These are phyloP conservation scores for Cyphellophora attinorum DNA, from an alignment of 2,329 filamentous ascomycete species.

Conservation along the genomic window DNA sequence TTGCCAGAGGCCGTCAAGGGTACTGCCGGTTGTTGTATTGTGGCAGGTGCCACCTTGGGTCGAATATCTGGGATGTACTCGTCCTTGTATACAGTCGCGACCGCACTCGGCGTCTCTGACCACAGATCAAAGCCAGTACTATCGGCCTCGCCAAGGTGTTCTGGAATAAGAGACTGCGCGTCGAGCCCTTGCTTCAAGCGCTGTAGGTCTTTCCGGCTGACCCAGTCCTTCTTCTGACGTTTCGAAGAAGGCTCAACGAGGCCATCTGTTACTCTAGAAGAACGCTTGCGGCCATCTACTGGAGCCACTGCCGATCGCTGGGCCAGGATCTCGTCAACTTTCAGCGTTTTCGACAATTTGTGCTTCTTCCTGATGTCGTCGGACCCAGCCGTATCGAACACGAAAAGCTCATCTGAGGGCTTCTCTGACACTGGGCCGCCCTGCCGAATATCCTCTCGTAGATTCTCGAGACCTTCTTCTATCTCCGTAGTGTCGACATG, in stretches of 20 bases:
- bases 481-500: conserved; percentile 91
- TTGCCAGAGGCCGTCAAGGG: conserved; percentile 79
- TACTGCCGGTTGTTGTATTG: conserved; percentile 66
- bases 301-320: conserved; percentile 73
- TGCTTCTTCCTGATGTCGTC: conserved; percentile 54
- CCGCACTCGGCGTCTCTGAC: conserved; percentile 37
- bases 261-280: conserved; percentile 62
- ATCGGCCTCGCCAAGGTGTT: conserved; percentile 45
- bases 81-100: conserved; percentile 9
- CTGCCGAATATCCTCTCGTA: conserved; percentile 83
- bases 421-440: conserved; percentile 84
- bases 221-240: conserved; percentile 65
- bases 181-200: conserved; percentile 52
- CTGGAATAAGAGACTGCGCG: conserved; percentile 20
- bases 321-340: conserved; percentile 84
- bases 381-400: conserved; percentile 67
- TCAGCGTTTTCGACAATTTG: conserved; percentile 67
- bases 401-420: conserved; percentile 72
- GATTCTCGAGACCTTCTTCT: conserved; percentile 67
- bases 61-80: conserved; percentile 59
- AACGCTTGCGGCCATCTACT: conserved; percentile 68
- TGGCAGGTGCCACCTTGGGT: conserved; percentile 61
- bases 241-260: conserved; percentile 59
- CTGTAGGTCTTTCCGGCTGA: conserved; percentile 74
- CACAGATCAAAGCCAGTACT: conserved; percentile 69